Evolutionary conservation across 768 basidiomycete genomes (phyloP).

Genomic region (Lepiota brunneoincarnata): DNA sequence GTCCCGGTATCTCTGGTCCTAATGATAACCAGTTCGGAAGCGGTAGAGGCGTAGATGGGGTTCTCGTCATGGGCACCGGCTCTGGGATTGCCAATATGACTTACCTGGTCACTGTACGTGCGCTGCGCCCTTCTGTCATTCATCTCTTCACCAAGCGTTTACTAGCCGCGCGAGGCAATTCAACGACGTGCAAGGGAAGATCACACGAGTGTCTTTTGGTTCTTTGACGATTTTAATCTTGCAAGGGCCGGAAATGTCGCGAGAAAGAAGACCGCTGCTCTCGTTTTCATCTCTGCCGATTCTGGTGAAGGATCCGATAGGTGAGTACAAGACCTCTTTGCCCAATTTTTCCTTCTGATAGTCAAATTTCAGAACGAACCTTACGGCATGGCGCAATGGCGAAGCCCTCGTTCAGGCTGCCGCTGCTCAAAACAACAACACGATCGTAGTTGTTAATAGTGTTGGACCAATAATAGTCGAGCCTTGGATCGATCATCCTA

Average conservation of each 20-base stretch:
- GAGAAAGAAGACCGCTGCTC: constrained; percentile 54
- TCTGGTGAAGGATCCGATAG: constrained; percentile 84
- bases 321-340: constrained; percentile 23
- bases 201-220: constrained; percentile 64
- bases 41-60: constrained; percentile 60
- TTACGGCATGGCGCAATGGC: constrained; percentile 73
- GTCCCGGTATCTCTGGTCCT: constrained; percentile 62
- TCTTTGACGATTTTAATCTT: constrained; percentile 69
- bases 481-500: constrained; percentile 70
- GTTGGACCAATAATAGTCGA: constrained; percentile 60
- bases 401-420: constrained; percentile 71
- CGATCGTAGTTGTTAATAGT: constrained; percentile 66
- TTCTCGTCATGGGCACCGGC: constrained; percentile 92
- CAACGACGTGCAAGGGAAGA: constrained; percentile 68
- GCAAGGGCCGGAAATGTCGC: constrained; percentile 44
- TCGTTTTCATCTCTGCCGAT: constrained; percentile 82
- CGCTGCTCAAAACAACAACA: constrained; percentile 64
- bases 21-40: constrained; percentile 57
- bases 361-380: constrained; percentile 43
- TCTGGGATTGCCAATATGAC: constrained; percentile 78
- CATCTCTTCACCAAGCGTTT: background rate
- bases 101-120: constrained; percentile 70
- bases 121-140: background rate
- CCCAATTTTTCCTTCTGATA: background rate
- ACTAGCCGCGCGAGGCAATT: constrained; percentile 76